Percentiles rank a stretch among this genome's conserved stretches.
phyloP scores from a whole-genome alignment of 148 eudicot genomes.

The Rhododendron vialii region DNA sequence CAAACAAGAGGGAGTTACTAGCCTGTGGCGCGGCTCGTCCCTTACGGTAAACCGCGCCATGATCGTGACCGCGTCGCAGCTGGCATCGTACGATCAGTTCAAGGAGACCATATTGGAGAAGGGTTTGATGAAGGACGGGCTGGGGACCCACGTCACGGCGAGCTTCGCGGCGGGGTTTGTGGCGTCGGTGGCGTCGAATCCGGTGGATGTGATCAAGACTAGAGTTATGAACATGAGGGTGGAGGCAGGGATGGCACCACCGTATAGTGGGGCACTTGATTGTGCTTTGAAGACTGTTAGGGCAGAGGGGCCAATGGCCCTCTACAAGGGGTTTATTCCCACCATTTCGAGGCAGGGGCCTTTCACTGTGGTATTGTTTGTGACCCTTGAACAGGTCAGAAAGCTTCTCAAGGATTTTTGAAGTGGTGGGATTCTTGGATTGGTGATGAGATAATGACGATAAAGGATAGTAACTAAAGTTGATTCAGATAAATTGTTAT shows the following conservation, averaged over 20 bases:
- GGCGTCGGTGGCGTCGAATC: slow-evolving; percentile 47
- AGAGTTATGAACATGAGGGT: slow-evolving; percentile 57
- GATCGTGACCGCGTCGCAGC: slow-evolving; percentile 51
- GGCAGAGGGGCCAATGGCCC: slow-evolving; percentile 45
- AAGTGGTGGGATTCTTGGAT: neutral
- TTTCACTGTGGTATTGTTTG: slow-evolving; percentile 47
- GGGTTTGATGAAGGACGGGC: slow-evolving; percentile 39
- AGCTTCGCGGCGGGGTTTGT: slow-evolving; percentile 54
- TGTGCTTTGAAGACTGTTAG: slow-evolving; percentile 39
- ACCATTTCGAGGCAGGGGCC: slow-evolving; percentile 53
- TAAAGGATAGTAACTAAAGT: too few species aligned
- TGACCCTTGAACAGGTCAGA: slow-evolving; percentile 47
- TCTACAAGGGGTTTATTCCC: slow-evolving; percentile 49
- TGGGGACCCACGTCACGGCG: slow-evolving; percentile 44
- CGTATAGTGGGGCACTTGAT: slow-evolving; percentile 41
- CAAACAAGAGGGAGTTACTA: slow-evolving; percentile 30
- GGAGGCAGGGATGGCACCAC: slow-evolving; percentile 30
- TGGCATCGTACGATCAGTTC: slow-evolving; percentile 47
- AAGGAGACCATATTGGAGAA: slow-evolving; percentile 39
- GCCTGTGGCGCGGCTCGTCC: slow-evolving; percentile 56
- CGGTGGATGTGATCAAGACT: slow-evolving; percentile 52
- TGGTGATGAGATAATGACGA: neutral
- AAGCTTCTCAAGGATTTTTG: slow-evolving; percentile 40
- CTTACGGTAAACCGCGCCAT: slow-evolving; percentile 59
- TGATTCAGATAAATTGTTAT: neutral